phyloP scores from a whole-genome alignment of 2,329 filamentous ascomycete genomes.

The Elsinoe arachidis region DNA sequence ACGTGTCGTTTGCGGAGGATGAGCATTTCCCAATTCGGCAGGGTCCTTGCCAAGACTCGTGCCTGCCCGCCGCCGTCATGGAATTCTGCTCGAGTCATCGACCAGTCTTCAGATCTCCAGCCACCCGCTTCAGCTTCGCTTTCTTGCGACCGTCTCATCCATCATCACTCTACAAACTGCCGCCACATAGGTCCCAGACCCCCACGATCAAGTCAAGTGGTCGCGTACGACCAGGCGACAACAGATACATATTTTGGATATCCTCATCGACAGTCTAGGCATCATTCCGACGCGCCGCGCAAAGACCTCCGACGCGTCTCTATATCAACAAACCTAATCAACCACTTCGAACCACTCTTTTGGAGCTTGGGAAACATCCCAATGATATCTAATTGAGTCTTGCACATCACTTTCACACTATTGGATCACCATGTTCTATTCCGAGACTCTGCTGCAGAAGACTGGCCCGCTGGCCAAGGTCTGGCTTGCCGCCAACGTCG shows the following conservation, averaged over 20 bases:
- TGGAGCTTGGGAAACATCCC: not conserved
- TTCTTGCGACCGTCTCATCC: not conserved
- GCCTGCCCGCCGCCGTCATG: not conserved
- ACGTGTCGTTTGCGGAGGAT: conserved; percentile 9
- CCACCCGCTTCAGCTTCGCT: conserved; percentile 1
- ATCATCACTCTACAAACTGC: not conserved
- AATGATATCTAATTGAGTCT: not conserved
- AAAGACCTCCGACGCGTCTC: conserved; percentile 1
- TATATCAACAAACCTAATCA: conserved; percentile 5
- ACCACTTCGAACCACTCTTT: not conserved
- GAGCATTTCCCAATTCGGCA: conserved; percentile 5
- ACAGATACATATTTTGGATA: not conserved
- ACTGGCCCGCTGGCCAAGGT: conserved; percentile 93
- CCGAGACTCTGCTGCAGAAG: conserved; percentile 89
- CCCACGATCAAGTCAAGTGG: not conserved
- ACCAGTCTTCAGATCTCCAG: not conserved
- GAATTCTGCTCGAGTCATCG: not conserved
- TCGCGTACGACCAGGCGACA: not conserved
- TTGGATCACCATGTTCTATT: conserved; percentile 74
- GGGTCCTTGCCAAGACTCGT: not conserved
- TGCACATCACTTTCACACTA: not conserved
- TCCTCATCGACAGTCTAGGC: not conserved
- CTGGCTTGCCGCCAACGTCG: conserved; percentile 95
- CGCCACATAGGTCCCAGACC: not conserved
- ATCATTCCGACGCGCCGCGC: conserved; percentile 8